Evolutionary conservation across 768 basidiomycete genomes (phyloP).

Genomic region (Russula sp.): DNA sequence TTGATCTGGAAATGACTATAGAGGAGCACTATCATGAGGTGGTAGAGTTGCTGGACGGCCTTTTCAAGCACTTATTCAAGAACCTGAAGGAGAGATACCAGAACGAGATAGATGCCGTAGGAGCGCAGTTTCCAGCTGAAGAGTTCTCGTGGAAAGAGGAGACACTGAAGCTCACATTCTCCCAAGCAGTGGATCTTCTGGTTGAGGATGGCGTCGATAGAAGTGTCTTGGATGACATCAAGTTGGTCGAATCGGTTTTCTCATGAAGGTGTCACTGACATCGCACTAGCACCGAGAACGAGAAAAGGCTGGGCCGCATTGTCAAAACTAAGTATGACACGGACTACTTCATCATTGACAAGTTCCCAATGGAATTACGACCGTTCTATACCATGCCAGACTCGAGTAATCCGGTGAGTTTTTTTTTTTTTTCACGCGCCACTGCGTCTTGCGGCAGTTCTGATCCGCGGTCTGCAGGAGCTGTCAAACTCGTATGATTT

Average conservation of each 20-base stretch:
- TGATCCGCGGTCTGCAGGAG: conserved; percentile 39
- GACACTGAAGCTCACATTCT: conserved; percentile 79
- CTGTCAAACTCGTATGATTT: conserved; percentile 99
- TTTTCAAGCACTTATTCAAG: conserved; percentile 83
- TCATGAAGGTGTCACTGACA: conserved; percentile 3
- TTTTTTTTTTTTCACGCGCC: not conserved
- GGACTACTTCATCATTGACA: conserved; percentile 99
- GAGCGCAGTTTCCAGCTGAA: conserved; percentile 88
- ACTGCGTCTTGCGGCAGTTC: not conserved
- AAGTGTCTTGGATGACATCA: conserved; percentile 82
- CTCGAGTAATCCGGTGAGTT: conserved; percentile 72
- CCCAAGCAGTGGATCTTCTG: conserved; percentile 80
- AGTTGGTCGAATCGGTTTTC: conserved; percentile 37
- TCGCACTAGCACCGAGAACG: conserved; percentile 76
- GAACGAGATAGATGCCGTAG: conserved; percentile 75
- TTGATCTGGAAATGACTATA: conserved; percentile 98
- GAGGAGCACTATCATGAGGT: conserved; percentile 99
- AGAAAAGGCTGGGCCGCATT: conserved; percentile 84
- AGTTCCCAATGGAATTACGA: conserved; percentile 91
- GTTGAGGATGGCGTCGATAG: conserved; percentile 79
- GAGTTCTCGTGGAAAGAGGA: conserved; percentile 93
- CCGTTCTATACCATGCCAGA: conserved; percentile 99
- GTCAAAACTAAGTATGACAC: conserved; percentile 92
- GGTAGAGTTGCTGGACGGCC: conserved; percentile 80
- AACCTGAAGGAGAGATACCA: conserved; percentile 69